Conservation (phyloP, 2,329 filamentous ascomycete species). For the Talaromyces sp. region DNA sequence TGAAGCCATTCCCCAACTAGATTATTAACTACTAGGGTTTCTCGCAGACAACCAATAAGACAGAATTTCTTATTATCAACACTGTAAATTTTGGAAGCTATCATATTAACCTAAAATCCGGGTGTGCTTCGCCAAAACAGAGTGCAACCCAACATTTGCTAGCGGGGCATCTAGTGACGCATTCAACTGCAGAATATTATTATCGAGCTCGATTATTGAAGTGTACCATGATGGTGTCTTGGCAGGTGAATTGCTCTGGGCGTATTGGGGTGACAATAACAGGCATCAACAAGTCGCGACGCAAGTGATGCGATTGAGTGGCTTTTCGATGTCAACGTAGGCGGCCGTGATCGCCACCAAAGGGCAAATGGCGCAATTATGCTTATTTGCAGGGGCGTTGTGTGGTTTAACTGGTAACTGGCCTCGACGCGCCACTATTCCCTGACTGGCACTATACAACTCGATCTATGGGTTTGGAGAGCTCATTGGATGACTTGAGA, state of each 20-base stretch:
- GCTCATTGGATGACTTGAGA: not conserved
- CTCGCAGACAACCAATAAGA: not conserved
- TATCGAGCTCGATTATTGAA: not conserved
- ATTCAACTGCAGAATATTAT: not conserved
- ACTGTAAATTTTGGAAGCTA: not conserved
- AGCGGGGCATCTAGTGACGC: not conserved
- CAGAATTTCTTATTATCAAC: not conserved
- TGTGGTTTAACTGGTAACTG: not conserved
- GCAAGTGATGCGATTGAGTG: not conserved
- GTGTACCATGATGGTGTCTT: not conserved
- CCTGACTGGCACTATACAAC: not conserved
- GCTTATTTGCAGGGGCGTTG: not conserved
- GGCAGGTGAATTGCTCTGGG: not conserved
- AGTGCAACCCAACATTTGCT: not conserved
- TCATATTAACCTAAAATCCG: not conserved
- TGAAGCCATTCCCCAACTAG: not conserved
- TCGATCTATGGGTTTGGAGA: not conserved
- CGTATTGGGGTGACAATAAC: not conserved
- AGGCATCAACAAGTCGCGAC: not conserved
- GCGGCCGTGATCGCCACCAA: not conserved
- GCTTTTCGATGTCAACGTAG: not conserved
- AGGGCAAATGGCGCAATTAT: not conserved
- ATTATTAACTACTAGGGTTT: not conserved
- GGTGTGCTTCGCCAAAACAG: not conserved
- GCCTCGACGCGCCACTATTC: not conserved